Evolutionary conservation across 139 green algal species (phyloP).

Genomic region (Coelastrella sp.): DNA sequence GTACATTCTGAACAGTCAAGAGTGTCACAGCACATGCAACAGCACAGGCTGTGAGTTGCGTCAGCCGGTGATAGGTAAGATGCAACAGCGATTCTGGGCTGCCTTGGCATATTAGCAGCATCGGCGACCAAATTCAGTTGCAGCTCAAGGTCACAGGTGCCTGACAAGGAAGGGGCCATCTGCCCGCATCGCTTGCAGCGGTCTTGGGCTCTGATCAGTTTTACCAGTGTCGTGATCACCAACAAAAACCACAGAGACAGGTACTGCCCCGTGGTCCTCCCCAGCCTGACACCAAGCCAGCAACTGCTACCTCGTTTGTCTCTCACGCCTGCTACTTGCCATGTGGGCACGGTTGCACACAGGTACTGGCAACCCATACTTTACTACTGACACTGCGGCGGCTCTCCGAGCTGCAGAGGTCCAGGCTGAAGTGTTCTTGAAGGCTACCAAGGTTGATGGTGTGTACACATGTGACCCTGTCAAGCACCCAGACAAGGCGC

Average conservation of each 20-base stretch:
- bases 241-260: background rate
- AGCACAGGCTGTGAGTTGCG: background rate
- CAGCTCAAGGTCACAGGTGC: too few relatives aligned
- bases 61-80: too few relatives aligned
- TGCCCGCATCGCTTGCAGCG: too few relatives aligned
- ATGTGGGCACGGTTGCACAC: background rate
- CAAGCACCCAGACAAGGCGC: constrained; percentile 35
- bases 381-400: constrained; percentile 98
- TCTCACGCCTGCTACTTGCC: background rate
- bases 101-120: too few relatives aligned
- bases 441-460: constrained; percentile 98
- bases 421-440: constrained; percentile 90
- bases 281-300: background rate
- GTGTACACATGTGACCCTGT: constrained; percentile 94
- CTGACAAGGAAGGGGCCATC: too few relatives aligned
- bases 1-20: too few relatives aligned
- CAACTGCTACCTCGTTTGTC: background rate
- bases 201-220: too few relatives aligned
- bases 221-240: too few relatives aligned
- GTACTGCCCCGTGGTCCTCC: background rate
- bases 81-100: too few relatives aligned
- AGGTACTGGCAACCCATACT: constrained; percentile 98
- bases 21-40: background rate
- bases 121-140: too few relatives aligned
- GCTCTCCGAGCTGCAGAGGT: constrained; percentile 97